A percentile compares a stretch with the other conserved stretches of the same genome.
These are phyloP conservation scores for Thuidium tamariscinum DNA, from an alignment of 225 moss, liverwort and hornwort species.

Conservation along the genomic window DNA sequence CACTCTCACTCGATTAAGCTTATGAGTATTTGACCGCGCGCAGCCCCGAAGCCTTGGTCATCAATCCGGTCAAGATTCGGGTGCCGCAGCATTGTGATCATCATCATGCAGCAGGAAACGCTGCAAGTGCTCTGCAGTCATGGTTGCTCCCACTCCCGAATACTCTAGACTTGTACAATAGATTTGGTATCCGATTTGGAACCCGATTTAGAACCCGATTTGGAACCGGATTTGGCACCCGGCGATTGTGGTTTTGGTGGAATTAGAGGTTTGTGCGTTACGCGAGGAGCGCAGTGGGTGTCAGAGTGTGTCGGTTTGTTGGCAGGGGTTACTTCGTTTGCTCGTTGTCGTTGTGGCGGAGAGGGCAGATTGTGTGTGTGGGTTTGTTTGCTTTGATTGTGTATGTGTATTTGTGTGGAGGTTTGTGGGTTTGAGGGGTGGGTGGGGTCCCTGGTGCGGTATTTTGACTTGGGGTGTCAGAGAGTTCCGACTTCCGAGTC, in stretches of 20 bases:
- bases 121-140: not conserved
- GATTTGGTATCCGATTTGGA: not conserved
- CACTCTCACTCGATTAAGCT: not conserved
- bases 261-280: not conserved
- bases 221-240: not conserved
- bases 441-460: not conserved
- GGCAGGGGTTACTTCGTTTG: not conserved
- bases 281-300: not conserved
- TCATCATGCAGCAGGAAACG: not conserved
- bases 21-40: not conserved
- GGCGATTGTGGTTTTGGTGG: not conserved
- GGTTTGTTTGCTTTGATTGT: not conserved
- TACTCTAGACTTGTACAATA: not conserved
- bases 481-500: not conserved
- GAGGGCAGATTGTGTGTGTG: not conserved
- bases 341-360: not conserved
- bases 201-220: not conserved
- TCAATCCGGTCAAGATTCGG: not conserved
- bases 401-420: not conserved
- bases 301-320: not conserved
- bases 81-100: not conserved
- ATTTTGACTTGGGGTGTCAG: constrained; percentile 23
- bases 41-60: not conserved
- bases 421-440: not conserved
- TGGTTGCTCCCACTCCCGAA: not conserved